Conservation (phyloP, 108 stramenopile genomes). For the Skeletonema costatum region DNA sequence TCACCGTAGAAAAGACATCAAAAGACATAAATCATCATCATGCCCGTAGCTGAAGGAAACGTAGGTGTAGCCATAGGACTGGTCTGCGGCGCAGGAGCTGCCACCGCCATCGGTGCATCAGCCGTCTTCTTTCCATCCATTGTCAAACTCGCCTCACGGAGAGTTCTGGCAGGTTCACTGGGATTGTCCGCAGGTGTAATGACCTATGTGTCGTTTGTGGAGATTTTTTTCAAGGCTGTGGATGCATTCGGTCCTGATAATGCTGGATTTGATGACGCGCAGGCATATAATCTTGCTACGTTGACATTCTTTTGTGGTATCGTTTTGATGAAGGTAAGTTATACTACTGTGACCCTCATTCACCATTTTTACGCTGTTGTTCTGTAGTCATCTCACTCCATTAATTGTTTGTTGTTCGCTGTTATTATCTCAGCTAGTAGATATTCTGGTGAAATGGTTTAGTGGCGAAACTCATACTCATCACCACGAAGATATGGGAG, state of each 20-base stretch:
- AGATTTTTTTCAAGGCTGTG: slow-evolving; percentile 73
- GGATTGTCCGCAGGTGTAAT: slow-evolving; percentile 82
- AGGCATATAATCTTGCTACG: slow-evolving; percentile 62
- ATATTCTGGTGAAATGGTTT: slow-evolving; percentile 19
- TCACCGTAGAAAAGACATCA: too few species aligned
- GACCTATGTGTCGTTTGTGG: slow-evolving; percentile 81
- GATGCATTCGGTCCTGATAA: slow-evolving; percentile 35
- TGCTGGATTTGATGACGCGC: slow-evolving; percentile 10
- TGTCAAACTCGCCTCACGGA: slow-evolving; percentile 54
- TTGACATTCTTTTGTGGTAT: slow-evolving; percentile 72
- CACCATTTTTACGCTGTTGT: not conserved
- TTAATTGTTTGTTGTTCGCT: not conserved
- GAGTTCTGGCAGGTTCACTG: slow-evolving; percentile 65
- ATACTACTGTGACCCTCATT: not conserved
- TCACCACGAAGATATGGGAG: slow-evolving; percentile 11
- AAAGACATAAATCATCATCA: not conserved
- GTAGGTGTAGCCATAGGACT: slow-evolving; percentile 52
- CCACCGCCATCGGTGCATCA: slow-evolving; percentile 68
- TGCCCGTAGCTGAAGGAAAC: slow-evolving; percentile 16
- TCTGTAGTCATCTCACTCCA: not conserved
- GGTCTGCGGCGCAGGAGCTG: slow-evolving; percentile 51
- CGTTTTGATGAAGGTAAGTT: slow-evolving; percentile 53
- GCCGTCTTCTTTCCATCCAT: slow-evolving; percentile 65
- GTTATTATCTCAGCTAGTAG: slow-evolving; percentile 22
- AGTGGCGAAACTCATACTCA: slow-evolving; percentile 39